Evolutionary conservation across 345 rosid species (phyloP), one percentile per base, ranked within the genome.

Genomic region (Melaleuca quinquenervia): DNA sequence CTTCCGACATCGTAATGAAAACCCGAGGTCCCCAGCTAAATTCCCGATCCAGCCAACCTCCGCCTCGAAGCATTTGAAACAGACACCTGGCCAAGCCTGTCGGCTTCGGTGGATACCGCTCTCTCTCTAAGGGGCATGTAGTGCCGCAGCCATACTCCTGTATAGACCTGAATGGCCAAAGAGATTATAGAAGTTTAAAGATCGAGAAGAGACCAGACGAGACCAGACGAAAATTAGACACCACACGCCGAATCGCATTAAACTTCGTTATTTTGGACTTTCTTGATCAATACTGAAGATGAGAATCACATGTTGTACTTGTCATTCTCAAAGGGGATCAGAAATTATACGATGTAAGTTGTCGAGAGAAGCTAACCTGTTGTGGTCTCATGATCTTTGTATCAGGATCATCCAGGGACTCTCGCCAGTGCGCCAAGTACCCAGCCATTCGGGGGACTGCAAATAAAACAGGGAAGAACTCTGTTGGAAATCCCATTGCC

Each of bases 381-480:
- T 97, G 99, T 49, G 98, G 99, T 89, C 99, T 94, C 98, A 97
- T 96, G 89, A 97, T 94, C 94, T 97, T 97, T 50, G 99, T 95
- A 87, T 97, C 99, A 32, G 97, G 98, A 91, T 96, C 99, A 94
- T 97, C 99, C 83, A 95, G 89, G 26, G 99, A 96, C 90, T 97
- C 99, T 50, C 92, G 87, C 99, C 99, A 97, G 89, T 97, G 99
- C 0, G 99, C 90, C 85, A 97, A 89, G 90, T 95, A 97, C 49
- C 99, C 99, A 89, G 98, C 99, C 99, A 97, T 97, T 44, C 99
- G 94, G 82, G 99, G 98, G 84, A 97, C 94, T 41, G 99, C 99
- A 85, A 97, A 96, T 75, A 97, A 88, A 58, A 97, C 98, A 5
- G 99, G 93, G 91, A 96, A 97, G 91, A 94, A 97, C 92, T 96